Conservation (phyloP, 2,329 filamentous ascomycete genomes). For the Xylariaceae sp. region DNA sequence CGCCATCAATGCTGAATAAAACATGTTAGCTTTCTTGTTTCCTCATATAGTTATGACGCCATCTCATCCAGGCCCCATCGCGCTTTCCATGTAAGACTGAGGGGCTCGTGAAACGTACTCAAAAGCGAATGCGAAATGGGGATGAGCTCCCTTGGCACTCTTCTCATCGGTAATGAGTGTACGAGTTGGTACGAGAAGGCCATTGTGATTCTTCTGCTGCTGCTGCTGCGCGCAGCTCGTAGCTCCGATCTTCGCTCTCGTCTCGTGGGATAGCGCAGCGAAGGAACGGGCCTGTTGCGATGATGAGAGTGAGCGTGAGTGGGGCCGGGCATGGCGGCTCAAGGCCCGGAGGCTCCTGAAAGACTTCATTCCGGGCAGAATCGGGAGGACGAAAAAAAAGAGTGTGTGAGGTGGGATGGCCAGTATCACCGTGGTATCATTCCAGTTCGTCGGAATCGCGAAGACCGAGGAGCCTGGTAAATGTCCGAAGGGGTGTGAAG, state of each 20-base stretch:
- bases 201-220: neutral
- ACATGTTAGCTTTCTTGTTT: slow-evolving; percentile 9
- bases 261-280: neutral
- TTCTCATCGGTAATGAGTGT: slow-evolving; percentile 8
- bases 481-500: neutral
- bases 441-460: neutral
- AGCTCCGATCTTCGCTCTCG: neutral
- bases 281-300: slow-evolving; percentile 5
- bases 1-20: slow-evolving; percentile 69
- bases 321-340: slow-evolving; percentile 12
- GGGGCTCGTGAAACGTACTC: slow-evolving; percentile 32
- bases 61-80: neutral
- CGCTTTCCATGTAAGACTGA: neutral
- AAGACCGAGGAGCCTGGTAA: neutral
- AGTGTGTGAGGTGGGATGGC: neutral
- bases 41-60: neutral
- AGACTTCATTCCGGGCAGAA: slow-evolving; percentile 3
- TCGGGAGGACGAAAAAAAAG: neutral
- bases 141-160: neutral
- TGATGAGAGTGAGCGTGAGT: neutral
- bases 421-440: slow-evolving; percentile 11
- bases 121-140: slow-evolving; percentile 28
- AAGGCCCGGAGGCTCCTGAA: slow-evolving; percentile 3
- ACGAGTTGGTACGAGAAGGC: slow-evolving; percentile 6
- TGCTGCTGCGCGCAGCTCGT: neutral